phyloP scores from a whole-genome alignment of 2,329 filamentous ascomycete species.

The Trichoderma atrobrunneum region DNA sequence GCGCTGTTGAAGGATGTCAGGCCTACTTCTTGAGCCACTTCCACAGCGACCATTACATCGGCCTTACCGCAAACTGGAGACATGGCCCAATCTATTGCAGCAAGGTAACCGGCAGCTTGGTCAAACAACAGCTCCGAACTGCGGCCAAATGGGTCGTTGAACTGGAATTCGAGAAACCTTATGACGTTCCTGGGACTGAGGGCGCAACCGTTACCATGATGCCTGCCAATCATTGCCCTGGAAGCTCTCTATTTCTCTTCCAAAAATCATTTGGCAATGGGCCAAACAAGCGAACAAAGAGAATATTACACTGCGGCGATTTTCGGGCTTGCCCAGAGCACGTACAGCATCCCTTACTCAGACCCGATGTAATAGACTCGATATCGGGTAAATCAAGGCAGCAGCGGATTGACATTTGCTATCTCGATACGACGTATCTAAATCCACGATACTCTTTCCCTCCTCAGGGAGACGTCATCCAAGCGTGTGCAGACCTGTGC shows the following conservation, averaged over 20 bases:
- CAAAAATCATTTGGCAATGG: slow-evolving; percentile 70
- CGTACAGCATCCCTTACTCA: slow-evolving; percentile 75
- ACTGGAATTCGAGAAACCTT: slow-evolving; percentile 77
- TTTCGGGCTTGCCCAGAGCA: slow-evolving; percentile 89
- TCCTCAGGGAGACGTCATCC: slow-evolving; percentile 80
- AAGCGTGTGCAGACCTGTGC: slow-evolving; percentile 83
- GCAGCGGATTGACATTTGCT: slow-evolving; percentile 92
- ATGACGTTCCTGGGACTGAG: slow-evolving; percentile 76
- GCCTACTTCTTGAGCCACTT: slow-evolving; percentile 98
- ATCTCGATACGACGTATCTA: slow-evolving; percentile 95
- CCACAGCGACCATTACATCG: slow-evolving; percentile 96
- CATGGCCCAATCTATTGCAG: slow-evolving; percentile 98
- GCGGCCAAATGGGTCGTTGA: slow-evolving; percentile 81
- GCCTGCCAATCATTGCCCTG: slow-evolving; percentile 92
- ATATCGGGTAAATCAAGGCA: slow-evolving; percentile 69
- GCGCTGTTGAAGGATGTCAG: slow-evolving; percentile 84
- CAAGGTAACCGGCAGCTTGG: slow-evolving; percentile 83
- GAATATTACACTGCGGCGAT: slow-evolving; percentile 92
- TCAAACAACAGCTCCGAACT: slow-evolving; percentile 80
- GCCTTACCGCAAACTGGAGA: slow-evolving; percentile 80
- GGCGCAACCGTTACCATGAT: slow-evolving; percentile 92
- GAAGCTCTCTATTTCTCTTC: slow-evolving; percentile 90
- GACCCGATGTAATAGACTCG: slow-evolving; percentile 68
- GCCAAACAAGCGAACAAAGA: slow-evolving; percentile 60
- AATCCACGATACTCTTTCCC: slow-evolving; percentile 96